Evolutionary conservation across 805 yeast genomes (phyloP), one percentile per base, ranked within the genome.

Genomic region (Candida ascalaphidarum): DNA sequence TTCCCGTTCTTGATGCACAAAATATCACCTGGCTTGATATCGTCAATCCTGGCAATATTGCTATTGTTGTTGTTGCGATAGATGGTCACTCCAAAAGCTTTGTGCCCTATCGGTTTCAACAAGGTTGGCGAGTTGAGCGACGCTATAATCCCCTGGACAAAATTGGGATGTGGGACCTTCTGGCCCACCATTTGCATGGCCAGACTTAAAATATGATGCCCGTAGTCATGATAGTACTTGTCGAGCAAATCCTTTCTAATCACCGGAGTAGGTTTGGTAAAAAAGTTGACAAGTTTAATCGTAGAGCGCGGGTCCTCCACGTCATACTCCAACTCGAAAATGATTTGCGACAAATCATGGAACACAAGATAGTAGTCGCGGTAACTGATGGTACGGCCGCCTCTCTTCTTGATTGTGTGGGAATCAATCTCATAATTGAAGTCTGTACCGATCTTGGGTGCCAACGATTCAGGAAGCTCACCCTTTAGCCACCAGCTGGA

Each of bases 11-110:
- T 71, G 36, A 85, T 70, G 28, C 85, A 81, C 23, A 85, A 54
- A 7, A 89, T 65, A 51, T 92, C 97, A 34, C 98, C 98, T 0
- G 94, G 78, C 26, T 71, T 65, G 30, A 86, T 70, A 22, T 75
- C 81, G 30, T 74, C 85, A 17, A 56, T 43, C 39, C 70, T 75
- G 11, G 65, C 55, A 5, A 74, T 68, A 30, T 46, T 50, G 26
- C 36, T 35, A 29, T 55, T 50, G 39, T 55, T 58, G 29, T 36
- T 31, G 39, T 69, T 81, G 37, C 64, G 59, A 54, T 77, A 86
- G 35, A 81, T 65, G 14, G 71, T 65, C n/a, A 69, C 78, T 22
- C 97, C 97, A 49, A 61, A 82, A 1, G 82, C 68, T 40, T 80
- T 74, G 21, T 56, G 50, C 0, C 85, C 94, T 26, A 83, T 68